Evolutionary conservation across 371 early-diverging fungal species (phyloP).

Genomic region (Gilbertella persicaria): DNA sequence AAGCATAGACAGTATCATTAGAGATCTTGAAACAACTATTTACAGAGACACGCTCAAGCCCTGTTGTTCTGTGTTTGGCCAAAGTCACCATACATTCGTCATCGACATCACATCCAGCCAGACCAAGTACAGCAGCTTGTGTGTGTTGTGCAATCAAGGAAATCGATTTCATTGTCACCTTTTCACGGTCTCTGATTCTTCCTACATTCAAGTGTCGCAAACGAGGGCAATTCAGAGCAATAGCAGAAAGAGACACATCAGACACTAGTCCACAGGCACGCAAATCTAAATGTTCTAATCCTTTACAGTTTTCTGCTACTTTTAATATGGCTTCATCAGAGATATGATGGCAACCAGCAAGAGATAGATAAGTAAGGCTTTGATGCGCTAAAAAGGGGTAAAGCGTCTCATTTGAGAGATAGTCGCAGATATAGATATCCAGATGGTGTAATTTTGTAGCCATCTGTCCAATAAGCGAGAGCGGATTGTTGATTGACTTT

Average conservation of each 20-base stretch:
- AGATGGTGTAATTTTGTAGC: conserved; percentile 29
- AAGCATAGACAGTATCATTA: conserved; percentile 48
- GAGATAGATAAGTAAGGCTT: conserved; percentile 42
- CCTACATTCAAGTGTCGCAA: conserved; percentile 62
- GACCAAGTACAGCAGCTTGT: conserved; percentile 49
- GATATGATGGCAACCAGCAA: conserved; percentile 59
- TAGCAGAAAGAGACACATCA: conserved; percentile 47
- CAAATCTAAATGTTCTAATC: conserved; percentile 54
- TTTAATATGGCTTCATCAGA: conserved; percentile 47
- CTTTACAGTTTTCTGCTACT: conserved; percentile 45
- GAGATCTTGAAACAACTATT: conserved; percentile 55
- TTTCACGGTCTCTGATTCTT: conserved; percentile 51
- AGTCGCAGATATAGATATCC: conserved; percentile 46
- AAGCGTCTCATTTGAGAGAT: conserved; percentile 27
- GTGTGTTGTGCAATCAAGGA: conserved; percentile 52
- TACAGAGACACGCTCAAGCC: conserved; percentile 57
- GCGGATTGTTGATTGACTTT: conserved; percentile 29
- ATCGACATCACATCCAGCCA: conserved; percentile 61
- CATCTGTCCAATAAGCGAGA: conserved; percentile 26
- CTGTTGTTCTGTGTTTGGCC: conserved; percentile 38
- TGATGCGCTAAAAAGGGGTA: conserved; percentile 28
- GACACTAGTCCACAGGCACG: conserved; percentile 59
- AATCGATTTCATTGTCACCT: conserved; percentile 51
- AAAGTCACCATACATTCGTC: conserved; percentile 53
- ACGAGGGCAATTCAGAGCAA: conserved; percentile 50